Percentiles rank a stretch among this genome's conserved stretches.
phyloP scores from a whole-genome alignment of 768 basidiomycete genomes.

The Fistulinella prunicolor region DNA sequence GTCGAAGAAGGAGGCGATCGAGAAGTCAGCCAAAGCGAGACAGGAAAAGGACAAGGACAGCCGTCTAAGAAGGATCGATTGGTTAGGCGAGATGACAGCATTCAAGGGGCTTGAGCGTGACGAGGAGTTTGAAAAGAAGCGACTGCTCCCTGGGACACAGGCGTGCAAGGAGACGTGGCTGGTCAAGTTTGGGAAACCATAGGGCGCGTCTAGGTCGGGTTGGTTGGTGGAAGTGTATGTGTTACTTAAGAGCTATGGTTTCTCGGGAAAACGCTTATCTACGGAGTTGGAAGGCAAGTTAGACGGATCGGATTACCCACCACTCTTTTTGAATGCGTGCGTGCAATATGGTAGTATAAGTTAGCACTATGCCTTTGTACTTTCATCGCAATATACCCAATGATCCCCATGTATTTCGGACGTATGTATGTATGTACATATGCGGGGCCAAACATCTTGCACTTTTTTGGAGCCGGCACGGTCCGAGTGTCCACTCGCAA shows the following conservation, averaged over 20 bases:
- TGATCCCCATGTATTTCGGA: too few relatives aligned
- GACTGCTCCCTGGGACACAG: slow-evolving; percentile 45
- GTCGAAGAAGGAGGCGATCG: slow-evolving; percentile 42
- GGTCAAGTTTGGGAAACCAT: slow-evolving; percentile 43
- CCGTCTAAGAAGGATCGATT: slow-evolving; percentile 57
- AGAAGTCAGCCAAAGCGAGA: slow-evolving; percentile 51
- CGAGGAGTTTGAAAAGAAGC: slow-evolving; percentile 50
- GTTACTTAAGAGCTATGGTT: too few relatives aligned
- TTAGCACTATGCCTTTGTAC: too few relatives aligned
- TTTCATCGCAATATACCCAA: too few relatives aligned
- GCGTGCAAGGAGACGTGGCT: slow-evolving; percentile 56
- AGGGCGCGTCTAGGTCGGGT: neutral
- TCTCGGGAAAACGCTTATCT: too few relatives aligned
- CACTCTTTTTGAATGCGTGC: neutral
- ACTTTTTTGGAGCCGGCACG: too few relatives aligned
- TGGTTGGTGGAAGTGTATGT: neutral
- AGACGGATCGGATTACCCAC: too few relatives aligned
- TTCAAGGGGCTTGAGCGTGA: slow-evolving; percentile 65
- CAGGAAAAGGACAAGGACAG: slow-evolving; percentile 35
- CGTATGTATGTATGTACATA: too few relatives aligned
- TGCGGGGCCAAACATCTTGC: too few relatives aligned
- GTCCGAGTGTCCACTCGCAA: too few relatives aligned
- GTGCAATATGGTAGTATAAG: too few relatives aligned
- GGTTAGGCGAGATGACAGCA: slow-evolving; percentile 53
- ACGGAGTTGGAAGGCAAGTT: too few relatives aligned